Evolutionary conservation across 2,329 filamentous ascomycete genomes (phyloP), one percentile per base, ranked within the genome.

Genomic region (Blastomyces parvus): DNA sequence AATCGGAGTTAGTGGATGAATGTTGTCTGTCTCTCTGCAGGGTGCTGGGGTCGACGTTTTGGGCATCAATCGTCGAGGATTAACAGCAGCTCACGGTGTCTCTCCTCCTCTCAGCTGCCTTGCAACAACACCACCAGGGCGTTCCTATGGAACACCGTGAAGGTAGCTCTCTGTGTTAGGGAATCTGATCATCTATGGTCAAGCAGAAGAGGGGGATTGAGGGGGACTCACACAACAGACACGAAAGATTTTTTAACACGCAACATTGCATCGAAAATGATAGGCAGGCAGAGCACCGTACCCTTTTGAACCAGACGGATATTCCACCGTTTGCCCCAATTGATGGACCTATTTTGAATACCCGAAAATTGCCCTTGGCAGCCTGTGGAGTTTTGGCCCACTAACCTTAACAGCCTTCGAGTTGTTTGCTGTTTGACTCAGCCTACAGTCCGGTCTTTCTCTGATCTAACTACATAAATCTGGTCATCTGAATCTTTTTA

Each of bases 31-130:
- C 36, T 53, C 42, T 60, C 33, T 33, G 27, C 33, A 56, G 44
- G 30, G 42, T 64, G 57, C 60, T 66, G 56, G 60, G 50, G 59
- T 59, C 36, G 42, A 48, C 27, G 25, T 50, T 63, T 66, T 66
- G 65, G 65, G 65, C 65, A 66, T 60, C 65, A 66, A 66, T 42
- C 53, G 13, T 63, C 48, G 60, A 60, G 59, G 57, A 62, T 64
- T 63, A 62, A 46, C 42, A 50, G 19, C 30, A 33, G 60, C 48
- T 63, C 63, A 63, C 30, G 27, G 55, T 48, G 50, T 48, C 9
- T 33, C 46, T 33, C 46, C 44, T 48, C 40, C 55, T 33, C 59
- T 27, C 36, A 9, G 58, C 44, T 25, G 58, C 40, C 42, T 50
- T 59, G 14, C 27, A n/a, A 59, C 36, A 48, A 48, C 19, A 14